phyloP scores from a whole-genome alignment of 225 moss, liverwort and hornwort species.

The Rhytidiadelphus loreus region DNA sequence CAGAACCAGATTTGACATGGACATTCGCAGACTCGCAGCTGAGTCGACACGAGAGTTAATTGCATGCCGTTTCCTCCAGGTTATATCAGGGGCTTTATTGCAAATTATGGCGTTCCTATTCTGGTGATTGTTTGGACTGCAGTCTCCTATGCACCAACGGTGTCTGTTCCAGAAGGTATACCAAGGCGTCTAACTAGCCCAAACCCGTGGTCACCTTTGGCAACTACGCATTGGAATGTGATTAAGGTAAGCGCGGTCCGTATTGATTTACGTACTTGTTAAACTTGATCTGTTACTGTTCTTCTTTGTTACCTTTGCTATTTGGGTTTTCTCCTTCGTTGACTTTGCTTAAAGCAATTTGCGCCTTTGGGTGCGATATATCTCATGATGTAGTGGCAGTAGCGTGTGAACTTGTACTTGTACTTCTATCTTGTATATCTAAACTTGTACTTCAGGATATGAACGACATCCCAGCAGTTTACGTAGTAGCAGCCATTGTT shows the following conservation, averaged over 20 bases:
- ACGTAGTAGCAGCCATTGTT: constrained; percentile 38
- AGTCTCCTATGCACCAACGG: constrained; percentile 47
- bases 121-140: constrained; percentile 70
- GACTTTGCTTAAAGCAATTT: not conserved
- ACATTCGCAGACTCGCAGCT: not conserved
- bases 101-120: constrained; percentile 67
- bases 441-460: constrained; percentile 42
- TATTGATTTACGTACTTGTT: not conserved
- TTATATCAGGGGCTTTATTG: constrained; percentile 37
- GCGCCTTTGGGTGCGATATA: not conserved
- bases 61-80: constrained; percentile 18
- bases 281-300: not conserved
- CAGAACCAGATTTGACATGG: not conserved
- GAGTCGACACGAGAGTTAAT: not conserved
- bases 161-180: constrained; percentile 61
- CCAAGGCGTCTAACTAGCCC: constrained; percentile 64
- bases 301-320: not conserved
- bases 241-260: constrained; percentile 17
- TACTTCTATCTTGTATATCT: no score
- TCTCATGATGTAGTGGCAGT: not conserved
- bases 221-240: constrained; percentile 50
- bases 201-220: constrained; percentile 42
- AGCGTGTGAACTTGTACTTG: no score
- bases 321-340: not conserved
- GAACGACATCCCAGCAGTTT: constrained; percentile 42